Evolutionary conservation across 1,284 basidiomycete genomes (phyloP).

Genomic region (Ceratobasidium papillatum): DNA sequence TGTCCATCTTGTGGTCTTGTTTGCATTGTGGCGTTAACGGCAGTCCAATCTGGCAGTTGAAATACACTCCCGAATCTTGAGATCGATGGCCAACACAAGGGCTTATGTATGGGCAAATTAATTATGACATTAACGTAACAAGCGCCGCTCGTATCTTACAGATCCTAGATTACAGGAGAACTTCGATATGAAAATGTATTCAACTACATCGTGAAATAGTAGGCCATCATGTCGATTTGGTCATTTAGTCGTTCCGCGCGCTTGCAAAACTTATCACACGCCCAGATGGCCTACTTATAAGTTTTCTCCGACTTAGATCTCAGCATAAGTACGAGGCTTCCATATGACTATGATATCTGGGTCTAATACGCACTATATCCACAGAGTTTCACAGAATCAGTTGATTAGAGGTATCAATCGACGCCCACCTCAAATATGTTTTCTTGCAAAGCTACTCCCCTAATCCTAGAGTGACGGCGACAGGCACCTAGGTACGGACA

Average conservation of each 20-base stretch:
- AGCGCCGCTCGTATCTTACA: background rate
- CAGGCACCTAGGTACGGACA: no score
- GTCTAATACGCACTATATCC: no score
- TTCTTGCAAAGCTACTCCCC: no score
- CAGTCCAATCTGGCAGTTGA: background rate
- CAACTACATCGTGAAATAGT: background rate
- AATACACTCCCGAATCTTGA: background rate
- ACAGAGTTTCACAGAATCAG: no score
- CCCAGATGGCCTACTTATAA: background rate
- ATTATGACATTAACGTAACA: background rate
- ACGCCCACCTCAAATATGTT: no score
- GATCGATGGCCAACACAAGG: background rate
- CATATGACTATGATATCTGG: no score
- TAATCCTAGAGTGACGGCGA: no score
- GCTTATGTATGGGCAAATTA: background rate
- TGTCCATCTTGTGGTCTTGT: no score
- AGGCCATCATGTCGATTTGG: background rate
- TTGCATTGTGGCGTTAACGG: background rate
- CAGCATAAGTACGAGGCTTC: no score
- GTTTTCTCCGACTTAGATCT: no score
- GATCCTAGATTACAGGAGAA: background rate
- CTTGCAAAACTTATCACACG: background rate
- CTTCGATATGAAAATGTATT: background rate
- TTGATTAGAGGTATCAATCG: no score
- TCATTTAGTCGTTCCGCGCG: background rate